Evolutionary conservation across 2,329 filamentous ascomycete species (phyloP), one percentile per base, ranked within the genome.

Genomic region (Fusarium pilosicola): DNA sequence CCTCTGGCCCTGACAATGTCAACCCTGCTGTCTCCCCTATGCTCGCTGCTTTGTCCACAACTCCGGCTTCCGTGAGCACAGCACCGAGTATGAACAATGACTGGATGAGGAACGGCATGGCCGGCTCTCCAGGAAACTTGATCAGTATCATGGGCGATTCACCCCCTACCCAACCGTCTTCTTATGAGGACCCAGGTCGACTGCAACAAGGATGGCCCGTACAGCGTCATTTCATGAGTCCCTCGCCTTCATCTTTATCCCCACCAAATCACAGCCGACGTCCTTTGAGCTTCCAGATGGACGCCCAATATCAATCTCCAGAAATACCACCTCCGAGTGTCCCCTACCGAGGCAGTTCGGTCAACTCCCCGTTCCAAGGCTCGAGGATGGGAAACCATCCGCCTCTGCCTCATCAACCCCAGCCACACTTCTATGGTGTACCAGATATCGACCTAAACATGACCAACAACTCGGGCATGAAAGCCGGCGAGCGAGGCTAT

Each of bases 371-470:
- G 55, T 84, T 85, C 64, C 82, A 84, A 36, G 84, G 85, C 18
- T 71, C 76, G 18, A 86, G 88, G 62, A 80, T 81, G 65, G 78
- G 82, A 68, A 80, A 85, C 41, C 86, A 89, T 58, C 90, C 90
- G n/a, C 92, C 92, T 7, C 87, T 92, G 15, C 93, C 93, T 7
- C 93, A 95, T 79, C 89, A 94, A 67, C 88, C 91, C 3, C 93
- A 95, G 80, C 83, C 93, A 24, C 93, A 95, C 82, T 96, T 93
- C 81, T 95, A 94, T 79, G 88, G 91, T 49, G 87, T 90, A 0
- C 92, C 93, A 2, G 92, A 95, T 73, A 86, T 95, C 38, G 92
- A 96, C 74, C 85, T 95, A 34, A 91, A 94, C 73, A 85, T 92
- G 54, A 84, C 87, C 61, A 82, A 84, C 22, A 85, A 84, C 48